A percentile compares a stretch with the other conserved stretches of the same genome.
phyloP scores from a whole-genome alignment of 768 basidiomycete genomes.

The Panaeolus papilionaceus region DNA sequence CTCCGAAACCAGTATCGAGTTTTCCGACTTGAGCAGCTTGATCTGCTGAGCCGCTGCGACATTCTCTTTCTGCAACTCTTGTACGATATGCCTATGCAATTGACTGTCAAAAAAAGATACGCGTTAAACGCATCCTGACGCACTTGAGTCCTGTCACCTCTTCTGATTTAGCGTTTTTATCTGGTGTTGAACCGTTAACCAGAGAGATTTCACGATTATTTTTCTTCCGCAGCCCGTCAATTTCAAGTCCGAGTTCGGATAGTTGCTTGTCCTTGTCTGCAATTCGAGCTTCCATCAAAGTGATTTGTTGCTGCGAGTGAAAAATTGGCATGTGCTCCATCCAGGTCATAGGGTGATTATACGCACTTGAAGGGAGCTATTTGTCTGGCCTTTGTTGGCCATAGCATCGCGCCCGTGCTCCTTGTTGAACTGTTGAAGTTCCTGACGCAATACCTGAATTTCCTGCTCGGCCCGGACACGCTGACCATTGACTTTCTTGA shows the following conservation, averaged over 20 bases:
- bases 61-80: conserved; percentile 88
- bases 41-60: conserved; percentile 62
- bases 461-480: conserved; percentile 60
- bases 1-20: conserved; percentile 69
- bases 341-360: neutral
- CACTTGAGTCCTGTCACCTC: conserved; percentile 89
- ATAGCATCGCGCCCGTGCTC: neutral
- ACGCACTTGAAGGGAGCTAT: neutral
- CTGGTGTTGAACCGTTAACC: conserved; percentile 40
- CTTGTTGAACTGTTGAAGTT: conserved; percentile 19
- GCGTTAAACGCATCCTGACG: conserved; percentile 21
- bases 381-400: neutral
- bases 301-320: neutral
- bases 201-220: conserved; percentile 62
- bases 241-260: conserved; percentile 48
- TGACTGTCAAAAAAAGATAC: neutral
- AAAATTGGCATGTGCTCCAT: neutral
- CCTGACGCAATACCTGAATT: conserved; percentile 23
- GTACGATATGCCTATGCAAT: conserved; percentile 75
- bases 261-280: conserved; percentile 36
- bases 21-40: conserved; percentile 80
- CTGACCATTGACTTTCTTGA: conserved; percentile 56
- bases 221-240: conserved; percentile 64
- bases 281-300: conserved; percentile 36
- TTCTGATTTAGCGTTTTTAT: conserved; percentile 56